Conservation (phyloP, 169 alveolate species). For the Plasmodium blacklocki region DNA sequence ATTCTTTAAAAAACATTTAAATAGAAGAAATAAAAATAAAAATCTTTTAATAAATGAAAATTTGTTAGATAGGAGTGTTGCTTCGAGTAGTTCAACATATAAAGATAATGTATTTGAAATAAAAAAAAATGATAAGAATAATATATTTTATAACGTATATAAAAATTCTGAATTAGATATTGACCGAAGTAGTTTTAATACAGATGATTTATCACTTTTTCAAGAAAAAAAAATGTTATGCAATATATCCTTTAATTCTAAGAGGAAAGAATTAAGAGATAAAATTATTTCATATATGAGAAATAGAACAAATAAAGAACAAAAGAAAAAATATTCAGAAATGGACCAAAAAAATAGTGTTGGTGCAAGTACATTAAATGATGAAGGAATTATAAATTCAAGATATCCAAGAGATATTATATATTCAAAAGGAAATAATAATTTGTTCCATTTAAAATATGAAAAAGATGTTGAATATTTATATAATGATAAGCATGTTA, state of each 20-base stretch:
- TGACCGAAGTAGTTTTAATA: background rate
- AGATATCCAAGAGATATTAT: background rate
- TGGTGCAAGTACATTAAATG: background rate
- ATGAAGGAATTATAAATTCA: conserved; percentile 14
- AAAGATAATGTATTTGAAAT: conserved; percentile 27
- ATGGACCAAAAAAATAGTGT: background rate
- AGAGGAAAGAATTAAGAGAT: conserved; percentile 28
- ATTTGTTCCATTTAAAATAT: background rate
- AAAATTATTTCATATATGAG: conserved; percentile 53
- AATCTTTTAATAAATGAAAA: conserved; percentile 2
- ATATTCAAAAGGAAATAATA: background rate
- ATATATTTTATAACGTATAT: conserved; percentile 18
- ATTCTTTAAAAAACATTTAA: no score
- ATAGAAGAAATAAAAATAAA: background rate
- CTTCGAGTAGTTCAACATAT: conserved; percentile 41
- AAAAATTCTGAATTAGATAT: conserved; percentile 9
- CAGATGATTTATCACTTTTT: background rate
- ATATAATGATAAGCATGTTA: background rate
- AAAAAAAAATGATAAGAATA: background rate
- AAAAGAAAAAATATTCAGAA: conserved; percentile 17
- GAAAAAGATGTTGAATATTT: conserved; percentile 9
- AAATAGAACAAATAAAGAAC: conserved; percentile 30
- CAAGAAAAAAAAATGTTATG: conserved; percentile 15
- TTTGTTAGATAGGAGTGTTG: conserved; percentile 15
- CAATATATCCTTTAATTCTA: conserved; percentile 28